A percentile compares a stretch with the other conserved stretches of the same genome.
Conservation (phyloP, 805 yeast species). For the Ogataea ramenticola region DNA sequence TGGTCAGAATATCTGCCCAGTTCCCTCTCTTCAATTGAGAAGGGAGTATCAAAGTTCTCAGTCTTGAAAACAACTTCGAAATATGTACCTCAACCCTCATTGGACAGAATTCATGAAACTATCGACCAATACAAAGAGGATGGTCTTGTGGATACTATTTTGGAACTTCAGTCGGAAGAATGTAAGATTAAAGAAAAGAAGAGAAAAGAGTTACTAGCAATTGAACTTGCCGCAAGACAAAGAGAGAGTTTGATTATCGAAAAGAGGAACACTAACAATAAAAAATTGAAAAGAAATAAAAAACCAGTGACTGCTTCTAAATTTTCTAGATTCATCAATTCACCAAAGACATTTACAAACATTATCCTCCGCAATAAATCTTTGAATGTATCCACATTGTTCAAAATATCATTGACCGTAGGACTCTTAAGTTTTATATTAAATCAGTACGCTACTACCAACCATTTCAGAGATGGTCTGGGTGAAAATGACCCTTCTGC, state of each 20-base stretch:
- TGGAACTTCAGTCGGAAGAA: background rate
- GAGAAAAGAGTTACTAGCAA: background rate
- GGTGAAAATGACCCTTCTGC: background rate
- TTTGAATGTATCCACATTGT: background rate
- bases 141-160: background rate
- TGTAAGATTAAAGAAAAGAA: background rate
- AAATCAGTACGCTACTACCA: background rate
- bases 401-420: background rate
- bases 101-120: background rate
- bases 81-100: background rate
- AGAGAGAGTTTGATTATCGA: background rate
- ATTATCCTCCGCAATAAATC: background rate
- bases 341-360: background rate
- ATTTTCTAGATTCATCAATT: background rate
- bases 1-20: slow-evolving; percentile 5
- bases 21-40: background rate
- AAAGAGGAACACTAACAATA: background rate
- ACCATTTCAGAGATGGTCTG: background rate
- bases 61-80: slow-evolving; percentile 1
- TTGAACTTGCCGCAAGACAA: background rate
- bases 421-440: background rate
- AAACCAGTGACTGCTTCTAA: background rate
- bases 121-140: background rate
- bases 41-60: background rate
- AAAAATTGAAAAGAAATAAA: background rate